Percentiles rank a stretch among this genome's conserved stretches.
These are phyloP conservation scores for Zymoseptoria passerinii DNA, from an alignment of 2,329 filamentous ascomycete genomes.

Conservation along the genomic window DNA sequence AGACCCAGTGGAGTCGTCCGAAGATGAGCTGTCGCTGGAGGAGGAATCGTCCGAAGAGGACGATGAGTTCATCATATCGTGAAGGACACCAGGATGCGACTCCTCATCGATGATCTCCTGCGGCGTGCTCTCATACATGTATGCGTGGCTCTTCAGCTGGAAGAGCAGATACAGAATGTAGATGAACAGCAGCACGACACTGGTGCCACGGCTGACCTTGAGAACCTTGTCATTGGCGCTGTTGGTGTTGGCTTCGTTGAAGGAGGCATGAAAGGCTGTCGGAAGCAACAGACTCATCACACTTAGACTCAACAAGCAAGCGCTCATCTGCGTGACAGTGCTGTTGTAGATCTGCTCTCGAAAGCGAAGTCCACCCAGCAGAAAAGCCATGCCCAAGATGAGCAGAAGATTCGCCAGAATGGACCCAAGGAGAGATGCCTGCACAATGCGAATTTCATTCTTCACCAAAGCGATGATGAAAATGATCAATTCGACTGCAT, in stretches of 20 bases:
- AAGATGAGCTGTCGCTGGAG: slow-evolving; percentile 37
- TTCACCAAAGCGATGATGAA: slow-evolving; percentile 69
- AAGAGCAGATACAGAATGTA: slow-evolving; percentile 80
- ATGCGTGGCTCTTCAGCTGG: slow-evolving; percentile 84
- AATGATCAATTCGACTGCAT: slow-evolving; percentile 46
- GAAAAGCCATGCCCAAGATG: slow-evolving; percentile 86
- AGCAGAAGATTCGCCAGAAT: slow-evolving; percentile 82
- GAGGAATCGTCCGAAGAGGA: slow-evolving; percentile 46
- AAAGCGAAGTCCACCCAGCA: slow-evolving; percentile 75
- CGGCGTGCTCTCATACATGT: slow-evolving; percentile 86
- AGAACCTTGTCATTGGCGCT: slow-evolving; percentile 63
- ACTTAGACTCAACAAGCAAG: slow-evolving; percentile 79
- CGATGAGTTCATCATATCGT: slow-evolving; percentile 70
- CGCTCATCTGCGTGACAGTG: slow-evolving; percentile 93
- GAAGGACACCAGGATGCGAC: slow-evolving; percentile 73
- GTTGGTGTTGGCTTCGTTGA: slow-evolving; percentile 36
- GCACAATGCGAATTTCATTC: slow-evolving; percentile 82
- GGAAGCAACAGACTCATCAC: slow-evolving; percentile 83
- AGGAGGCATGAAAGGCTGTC: slow-evolving; percentile 89
- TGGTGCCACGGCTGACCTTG: slow-evolving; percentile 82
- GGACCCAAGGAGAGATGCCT: slow-evolving; percentile 80
- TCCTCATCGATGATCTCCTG: slow-evolving; percentile 91
- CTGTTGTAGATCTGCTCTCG: slow-evolving; percentile 94
- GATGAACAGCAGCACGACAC: slow-evolving; percentile 73
- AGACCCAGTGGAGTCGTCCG: slow-evolving; percentile 57